Conservation (phyloP, 768 basidiomycete species). For the Suillus luteus region DNA sequence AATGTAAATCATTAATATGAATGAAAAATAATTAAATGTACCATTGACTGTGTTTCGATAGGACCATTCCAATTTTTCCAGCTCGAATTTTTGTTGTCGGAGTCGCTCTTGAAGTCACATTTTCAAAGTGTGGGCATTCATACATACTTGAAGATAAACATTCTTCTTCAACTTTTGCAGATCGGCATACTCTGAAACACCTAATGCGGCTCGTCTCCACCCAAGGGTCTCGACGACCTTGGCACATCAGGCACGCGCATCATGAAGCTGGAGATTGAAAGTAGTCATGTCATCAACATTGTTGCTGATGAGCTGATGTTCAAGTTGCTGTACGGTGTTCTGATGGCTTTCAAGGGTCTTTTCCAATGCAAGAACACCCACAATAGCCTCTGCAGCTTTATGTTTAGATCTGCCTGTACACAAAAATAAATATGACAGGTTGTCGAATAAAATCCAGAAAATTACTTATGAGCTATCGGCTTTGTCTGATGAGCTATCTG, state of each 20-base stretch:
- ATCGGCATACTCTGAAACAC: conserved; percentile 8
- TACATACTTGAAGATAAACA: conserved; percentile 15
- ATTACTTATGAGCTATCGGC: conserved; percentile 8
- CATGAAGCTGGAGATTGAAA: conserved; percentile 9
- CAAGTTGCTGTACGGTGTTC: not conserved
- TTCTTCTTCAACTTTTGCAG: conserved; percentile 12
- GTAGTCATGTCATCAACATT: conserved; percentile 1
- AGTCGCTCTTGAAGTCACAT: conserved; percentile 18
- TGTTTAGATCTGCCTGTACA: too few species aligned
- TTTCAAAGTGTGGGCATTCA: conserved; percentile 27
- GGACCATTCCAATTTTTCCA: conserved; percentile 18
- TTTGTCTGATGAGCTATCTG: conserved; percentile 26
- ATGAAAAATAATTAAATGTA: conserved; percentile 11
- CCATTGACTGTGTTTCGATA: conserved; percentile 23
- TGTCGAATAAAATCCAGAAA: not conserved
- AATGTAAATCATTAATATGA: too few species aligned
- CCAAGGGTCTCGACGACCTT: not conserved
- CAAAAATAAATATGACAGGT: too few species aligned
- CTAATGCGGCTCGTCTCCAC: not conserved
- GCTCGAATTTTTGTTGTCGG: conserved; percentile 22
- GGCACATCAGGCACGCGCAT: too few species aligned
- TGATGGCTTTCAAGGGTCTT: too few species aligned
- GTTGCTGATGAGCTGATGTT: conserved; percentile 6
- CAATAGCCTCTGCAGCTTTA: too few species aligned
- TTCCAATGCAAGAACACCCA: too few species aligned